Percentiles rank a stretch among this genome's conserved stretches.
These are phyloP conservation scores for Zygoascus hellenicus DNA, from an alignment of 1,139 yeast species.

Conservation along the genomic window DNA sequence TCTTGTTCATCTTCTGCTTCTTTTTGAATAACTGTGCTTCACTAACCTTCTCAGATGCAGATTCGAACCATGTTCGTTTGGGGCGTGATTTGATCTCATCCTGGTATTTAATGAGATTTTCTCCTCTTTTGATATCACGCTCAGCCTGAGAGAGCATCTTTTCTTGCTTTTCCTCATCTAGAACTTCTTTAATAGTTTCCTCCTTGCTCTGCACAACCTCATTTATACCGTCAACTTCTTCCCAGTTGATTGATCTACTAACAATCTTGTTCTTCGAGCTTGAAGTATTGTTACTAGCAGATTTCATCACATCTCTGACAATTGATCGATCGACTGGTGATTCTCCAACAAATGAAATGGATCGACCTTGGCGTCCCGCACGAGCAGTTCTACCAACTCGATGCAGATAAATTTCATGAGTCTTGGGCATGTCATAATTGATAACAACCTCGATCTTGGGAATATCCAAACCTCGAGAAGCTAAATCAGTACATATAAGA, in stretches of 20 bases:
- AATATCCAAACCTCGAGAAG: constrained; percentile 98
- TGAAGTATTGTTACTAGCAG: constrained; percentile 42
- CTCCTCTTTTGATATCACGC: constrained; percentile 81
- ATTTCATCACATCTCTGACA: constrained; percentile 80
- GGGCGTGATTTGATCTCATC: constrained; percentile 87
- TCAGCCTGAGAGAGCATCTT: constrained; percentile 85
- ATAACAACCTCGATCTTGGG: constrained; percentile 93
- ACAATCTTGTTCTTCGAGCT: constrained; percentile 46
- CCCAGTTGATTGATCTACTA: constrained; percentile 86
- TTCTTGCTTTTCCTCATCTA: constrained; percentile 82
- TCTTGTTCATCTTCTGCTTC: constrained; percentile 43
- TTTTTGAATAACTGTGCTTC: constrained; percentile 19
- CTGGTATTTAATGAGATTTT: constrained; percentile 71
- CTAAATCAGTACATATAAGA: constrained; percentile 91
- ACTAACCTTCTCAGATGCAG: constrained; percentile 59
- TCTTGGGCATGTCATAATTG: constrained; percentile 93
- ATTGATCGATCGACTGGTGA: constrained; percentile 75
- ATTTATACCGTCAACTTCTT: constrained; percentile 63
- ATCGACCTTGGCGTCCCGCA: constrained; percentile 94
- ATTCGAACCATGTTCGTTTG: constrained; percentile 93
- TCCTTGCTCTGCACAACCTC: constrained; percentile 54
- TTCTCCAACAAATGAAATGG: constrained; percentile 93
- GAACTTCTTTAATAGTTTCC: constrained; percentile 62
- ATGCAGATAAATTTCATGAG: constrained; percentile 84
- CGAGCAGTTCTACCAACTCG: constrained; percentile 99